A percentile compares a stretch with the other conserved stretches of the same genome.
phyloP scores from a whole-genome alignment of 495 filamentous ascomycete species.

The Amniculicola lignicola region DNA sequence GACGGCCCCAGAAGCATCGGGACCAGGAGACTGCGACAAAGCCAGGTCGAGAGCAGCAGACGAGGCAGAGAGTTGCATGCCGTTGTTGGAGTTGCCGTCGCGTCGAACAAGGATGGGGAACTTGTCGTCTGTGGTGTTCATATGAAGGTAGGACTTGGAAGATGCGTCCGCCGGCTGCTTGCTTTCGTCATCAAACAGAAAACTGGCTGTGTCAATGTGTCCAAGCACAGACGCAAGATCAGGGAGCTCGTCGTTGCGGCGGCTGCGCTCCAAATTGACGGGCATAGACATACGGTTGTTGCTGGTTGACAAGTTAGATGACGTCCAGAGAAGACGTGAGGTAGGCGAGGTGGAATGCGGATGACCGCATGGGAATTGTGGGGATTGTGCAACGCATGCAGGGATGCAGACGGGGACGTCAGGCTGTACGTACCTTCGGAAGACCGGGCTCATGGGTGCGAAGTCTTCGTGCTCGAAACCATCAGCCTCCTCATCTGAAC shows the following conservation, averaged over 20 bases:
- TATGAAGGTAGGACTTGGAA: slow-evolving; percentile 65
- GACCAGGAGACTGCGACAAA: slow-evolving; percentile 62
- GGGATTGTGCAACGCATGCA: neutral
- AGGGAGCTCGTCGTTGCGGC: slow-evolving; percentile 48
- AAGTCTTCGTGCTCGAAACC: slow-evolving; percentile 53
- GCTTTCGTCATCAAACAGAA: slow-evolving; percentile 80
- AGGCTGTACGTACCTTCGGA: slow-evolving; percentile 56
- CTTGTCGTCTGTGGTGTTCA: slow-evolving; percentile 73
- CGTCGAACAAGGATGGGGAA: slow-evolving; percentile 79
- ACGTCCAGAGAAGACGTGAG: slow-evolving; percentile 1
- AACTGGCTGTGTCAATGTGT: slow-evolving; percentile 74
- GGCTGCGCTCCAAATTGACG: slow-evolving; percentile 59
- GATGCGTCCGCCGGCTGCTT: slow-evolving; percentile 51
- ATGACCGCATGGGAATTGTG: neutral
- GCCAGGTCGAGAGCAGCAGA: slow-evolving; percentile 80
- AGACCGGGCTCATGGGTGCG: slow-evolving; percentile 60
- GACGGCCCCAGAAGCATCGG: slow-evolving; percentile 53
- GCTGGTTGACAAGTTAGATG: slow-evolving; percentile 43
- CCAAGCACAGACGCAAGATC: slow-evolving; percentile 55
- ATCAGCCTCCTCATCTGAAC: slow-evolving; percentile 75
- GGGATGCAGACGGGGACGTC: neutral
- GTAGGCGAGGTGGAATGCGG: slow-evolving; percentile 20
- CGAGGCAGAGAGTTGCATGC: slow-evolving; percentile 73
- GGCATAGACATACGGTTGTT: slow-evolving; percentile 90
- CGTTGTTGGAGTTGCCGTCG: slow-evolving; percentile 62